phyloP scores from a whole-genome alignment of 192 early-diverging fungal species.

The Umbelopsis isabellina region DNA sequence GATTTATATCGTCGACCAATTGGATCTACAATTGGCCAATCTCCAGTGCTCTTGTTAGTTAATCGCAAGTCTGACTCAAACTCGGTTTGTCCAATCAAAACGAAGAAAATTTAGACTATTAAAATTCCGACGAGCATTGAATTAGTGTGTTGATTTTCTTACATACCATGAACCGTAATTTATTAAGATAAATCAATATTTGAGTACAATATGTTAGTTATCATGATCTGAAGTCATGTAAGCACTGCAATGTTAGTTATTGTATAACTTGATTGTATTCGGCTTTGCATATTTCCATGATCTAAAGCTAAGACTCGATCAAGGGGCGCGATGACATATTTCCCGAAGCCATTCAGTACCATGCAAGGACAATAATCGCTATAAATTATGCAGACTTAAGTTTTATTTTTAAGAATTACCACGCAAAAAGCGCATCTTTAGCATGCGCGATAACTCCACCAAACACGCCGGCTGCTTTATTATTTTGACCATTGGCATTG shows the following conservation, averaged over 20 bases:
- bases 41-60: not conserved
- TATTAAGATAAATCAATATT: too few species aligned
- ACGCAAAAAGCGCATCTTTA: slow-evolving; percentile 15
- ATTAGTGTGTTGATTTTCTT: not conserved
- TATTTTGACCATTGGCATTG: slow-evolving; percentile 12
- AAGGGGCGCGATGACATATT: too few species aligned
- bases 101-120: not conserved
- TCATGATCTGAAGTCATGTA: too few species aligned
- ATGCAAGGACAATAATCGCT: too few species aligned
- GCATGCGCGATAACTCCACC: slow-evolving; percentile 10
- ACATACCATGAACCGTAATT: not conserved
- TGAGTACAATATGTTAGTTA: too few species aligned
- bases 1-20: not conserved
- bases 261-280: too few species aligned
- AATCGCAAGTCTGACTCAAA: slow-evolving; percentile 22
- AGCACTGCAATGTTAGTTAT: too few species aligned
- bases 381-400: too few species aligned
- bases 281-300: too few species aligned
- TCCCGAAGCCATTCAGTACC: too few species aligned
- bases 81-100: slow-evolving; percentile 3
- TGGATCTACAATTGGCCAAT: slow-evolving; percentile 15
- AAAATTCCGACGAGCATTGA: too few species aligned
- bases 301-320: too few species aligned
- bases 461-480: not conserved
- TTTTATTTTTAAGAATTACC: not conserved